Conservation (phyloP, 1,284 basidiomycete species). For the Chiua sp. region DNA sequence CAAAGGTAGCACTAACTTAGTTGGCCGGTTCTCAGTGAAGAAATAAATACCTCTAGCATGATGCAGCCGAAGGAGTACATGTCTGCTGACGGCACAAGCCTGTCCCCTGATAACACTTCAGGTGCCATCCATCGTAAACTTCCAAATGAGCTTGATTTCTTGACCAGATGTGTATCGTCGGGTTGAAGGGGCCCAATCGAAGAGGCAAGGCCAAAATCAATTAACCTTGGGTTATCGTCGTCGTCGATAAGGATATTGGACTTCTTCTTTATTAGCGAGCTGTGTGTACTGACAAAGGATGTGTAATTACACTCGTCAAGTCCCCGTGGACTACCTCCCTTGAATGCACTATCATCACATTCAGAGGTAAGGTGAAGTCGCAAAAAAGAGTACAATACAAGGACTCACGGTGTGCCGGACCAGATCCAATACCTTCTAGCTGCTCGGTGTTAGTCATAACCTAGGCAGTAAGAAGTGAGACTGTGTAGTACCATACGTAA, state of each 20-base stretch:
- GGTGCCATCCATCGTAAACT: constrained; percentile 7
- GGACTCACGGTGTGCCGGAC: neutral
- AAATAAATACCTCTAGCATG: constrained; percentile 5
- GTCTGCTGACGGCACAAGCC: constrained; percentile 2
- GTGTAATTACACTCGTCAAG: constrained; percentile 1
- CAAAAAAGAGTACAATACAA: neutral
- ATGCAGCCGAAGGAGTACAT: constrained; percentile 6
- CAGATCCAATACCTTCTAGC: constrained; percentile 1
- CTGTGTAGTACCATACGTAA: neutral
- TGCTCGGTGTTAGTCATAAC: neutral
- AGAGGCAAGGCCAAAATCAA: constrained; percentile 7
- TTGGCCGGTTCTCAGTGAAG: too few species aligned
- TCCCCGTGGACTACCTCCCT: constrained; percentile 1
- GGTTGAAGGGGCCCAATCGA: constrained; percentile 3
- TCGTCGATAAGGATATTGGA: constrained; percentile 5
- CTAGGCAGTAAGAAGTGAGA: neutral
- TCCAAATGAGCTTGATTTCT: neutral
- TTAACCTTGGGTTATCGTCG: neutral
- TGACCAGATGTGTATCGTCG: neutral
- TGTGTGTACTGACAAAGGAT: neutral
- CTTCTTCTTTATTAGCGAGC: neutral
- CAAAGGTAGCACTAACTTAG: neutral
- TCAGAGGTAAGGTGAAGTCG: neutral
- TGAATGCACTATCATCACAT: neutral
- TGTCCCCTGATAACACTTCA: neutral